phyloP scores from a whole-genome alignment of 2,329 filamentous ascomycete species.

The Ophiosphaerella herpotricha region DNA sequence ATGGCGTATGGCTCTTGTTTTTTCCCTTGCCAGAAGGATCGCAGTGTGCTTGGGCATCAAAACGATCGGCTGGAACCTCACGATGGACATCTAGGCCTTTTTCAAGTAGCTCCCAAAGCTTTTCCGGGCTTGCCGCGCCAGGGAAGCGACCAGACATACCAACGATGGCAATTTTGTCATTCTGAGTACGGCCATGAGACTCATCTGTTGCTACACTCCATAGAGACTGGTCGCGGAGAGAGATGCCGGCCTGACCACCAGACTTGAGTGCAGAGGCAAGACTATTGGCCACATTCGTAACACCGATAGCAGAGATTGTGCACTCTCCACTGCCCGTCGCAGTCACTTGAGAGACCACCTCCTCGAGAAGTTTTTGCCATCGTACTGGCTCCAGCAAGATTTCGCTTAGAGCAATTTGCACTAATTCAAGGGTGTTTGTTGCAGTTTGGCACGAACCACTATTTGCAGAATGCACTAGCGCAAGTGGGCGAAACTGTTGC shows the following conservation, averaged over 20 bases:
- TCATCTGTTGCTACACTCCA: slow-evolving; percentile 46
- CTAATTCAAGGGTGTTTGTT: slow-evolving; percentile 52
- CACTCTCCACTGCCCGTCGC: slow-evolving; percentile 47
- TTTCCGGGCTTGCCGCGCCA: slow-evolving; percentile 70
- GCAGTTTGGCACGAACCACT: slow-evolving; percentile 53
- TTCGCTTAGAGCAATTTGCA: slow-evolving; percentile 50
- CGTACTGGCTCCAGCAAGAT: slow-evolving; percentile 54
- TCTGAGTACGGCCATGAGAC: slow-evolving; percentile 52
- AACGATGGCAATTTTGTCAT: slow-evolving; percentile 80
- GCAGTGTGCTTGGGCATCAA: slow-evolving; percentile 71
- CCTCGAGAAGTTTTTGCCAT: slow-evolving; percentile 56
- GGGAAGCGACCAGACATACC: slow-evolving; percentile 81
- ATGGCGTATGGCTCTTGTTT: slow-evolving; percentile 78
- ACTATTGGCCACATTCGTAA: slow-evolving; percentile 60
- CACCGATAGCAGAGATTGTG: slow-evolving; percentile 56
- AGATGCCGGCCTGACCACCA: slow-evolving; percentile 52
- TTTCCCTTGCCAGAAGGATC: slow-evolving; percentile 73
- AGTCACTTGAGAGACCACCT: slow-evolving; percentile 54
- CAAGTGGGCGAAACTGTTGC: slow-evolving; percentile 48
- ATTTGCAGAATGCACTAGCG: slow-evolving; percentile 53
- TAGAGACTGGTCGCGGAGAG: slow-evolving; percentile 50
- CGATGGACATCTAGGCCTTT: slow-evolving; percentile 76
- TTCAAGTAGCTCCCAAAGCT: slow-evolving; percentile 75
- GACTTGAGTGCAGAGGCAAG: slow-evolving; percentile 60
- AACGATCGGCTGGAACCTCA: slow-evolving; percentile 70